Conservation (phyloP, 2,329 filamentous ascomycete species). For the Boeremia exigua region DNA sequence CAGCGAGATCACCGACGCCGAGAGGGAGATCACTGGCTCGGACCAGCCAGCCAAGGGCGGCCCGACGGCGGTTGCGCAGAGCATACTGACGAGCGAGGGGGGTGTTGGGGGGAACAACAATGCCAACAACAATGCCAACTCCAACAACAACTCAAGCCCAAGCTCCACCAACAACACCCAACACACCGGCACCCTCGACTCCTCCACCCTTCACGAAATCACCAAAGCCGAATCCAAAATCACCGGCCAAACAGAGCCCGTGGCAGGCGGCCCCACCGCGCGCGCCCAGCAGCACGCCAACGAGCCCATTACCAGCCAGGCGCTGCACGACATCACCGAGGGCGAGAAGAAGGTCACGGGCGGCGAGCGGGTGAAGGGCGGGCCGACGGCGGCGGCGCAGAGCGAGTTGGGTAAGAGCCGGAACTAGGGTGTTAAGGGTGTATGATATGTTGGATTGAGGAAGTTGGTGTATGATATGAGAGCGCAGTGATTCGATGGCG, state of each 20-base stretch:
- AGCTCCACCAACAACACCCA: background rate
- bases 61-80: conserved; percentile 50
- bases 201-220: conserved; percentile 36
- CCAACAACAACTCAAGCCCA: no score
- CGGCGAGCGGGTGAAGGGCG: conserved; percentile 40
- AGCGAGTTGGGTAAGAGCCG: conserved; percentile 43
- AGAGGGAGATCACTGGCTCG: conserved; percentile 49
- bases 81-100: conserved; percentile 5
- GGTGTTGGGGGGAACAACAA: no score
- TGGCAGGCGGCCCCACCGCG: conserved; percentile 36
- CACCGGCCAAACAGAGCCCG: conserved; percentile 27
- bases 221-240: conserved; percentile 40
- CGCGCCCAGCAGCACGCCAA: conserved; percentile 39
- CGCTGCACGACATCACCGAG: conserved; percentile 41
- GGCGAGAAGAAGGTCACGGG: conserved; percentile 44
- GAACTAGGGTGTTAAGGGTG: background rate
- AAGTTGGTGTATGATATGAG: no score
- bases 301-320: conserved; percentile 38
- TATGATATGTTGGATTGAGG: no score
- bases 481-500: no score
- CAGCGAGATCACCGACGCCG: conserved; percentile 51
- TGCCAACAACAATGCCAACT: background rate
- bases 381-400: conserved; percentile 38
- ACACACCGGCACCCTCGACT: conserved; percentile 33
- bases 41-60: conserved; percentile 45